phyloP scores from a whole-genome alignment of 805 yeast genomes.

The Wickerhamomyces xylosicus region DNA sequence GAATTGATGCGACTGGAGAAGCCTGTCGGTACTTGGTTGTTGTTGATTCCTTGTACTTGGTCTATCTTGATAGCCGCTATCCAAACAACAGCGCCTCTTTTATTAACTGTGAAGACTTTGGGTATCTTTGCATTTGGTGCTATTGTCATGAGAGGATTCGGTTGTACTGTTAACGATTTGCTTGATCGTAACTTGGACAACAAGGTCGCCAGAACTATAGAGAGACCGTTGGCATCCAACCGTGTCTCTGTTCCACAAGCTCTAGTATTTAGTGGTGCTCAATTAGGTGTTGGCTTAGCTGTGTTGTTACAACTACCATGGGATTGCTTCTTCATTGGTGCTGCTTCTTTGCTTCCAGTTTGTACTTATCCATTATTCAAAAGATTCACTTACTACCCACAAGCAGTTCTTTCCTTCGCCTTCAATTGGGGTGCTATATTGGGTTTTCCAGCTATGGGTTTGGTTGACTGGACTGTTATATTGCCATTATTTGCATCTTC shows the following conservation, averaged over 20 bases:
- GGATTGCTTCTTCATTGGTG: slow-evolving; percentile 76
- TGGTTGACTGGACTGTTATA: slow-evolving; percentile 69
- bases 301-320: slow-evolving; percentile 66
- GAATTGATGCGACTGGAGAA: slow-evolving; percentile 86
- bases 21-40: slow-evolving; percentile 89
- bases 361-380: slow-evolving; percentile 88
- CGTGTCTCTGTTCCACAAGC: slow-evolving; percentile 69
- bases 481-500: slow-evolving; percentile 67
- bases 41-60: slow-evolving; percentile 86
- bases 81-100: slow-evolving; percentile 56
- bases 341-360: slow-evolving; percentile 69
- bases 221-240: slow-evolving; percentile 90
- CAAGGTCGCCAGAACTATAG: slow-evolving; percentile 79
- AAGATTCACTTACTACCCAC: slow-evolving; percentile 94
- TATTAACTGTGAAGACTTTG: slow-evolving; percentile 50
- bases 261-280: slow-evolving; percentile 56
- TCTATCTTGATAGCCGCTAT: slow-evolving; percentile 85
- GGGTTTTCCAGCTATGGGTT: slow-evolving; percentile 95
- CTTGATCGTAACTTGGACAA: slow-evolving; percentile 75
- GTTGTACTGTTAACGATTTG: slow-evolving; percentile 91
- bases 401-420: slow-evolving; percentile 66
- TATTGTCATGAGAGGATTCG: slow-evolving; percentile 92
- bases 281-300: slow-evolving; percentile 62
- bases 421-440: slow-evolving; percentile 92
- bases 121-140: slow-evolving; percentile 77